Evolutionary conservation across 768 basidiomycete genomes (phyloP).

Genomic region (Podaxis sp.): DNA sequence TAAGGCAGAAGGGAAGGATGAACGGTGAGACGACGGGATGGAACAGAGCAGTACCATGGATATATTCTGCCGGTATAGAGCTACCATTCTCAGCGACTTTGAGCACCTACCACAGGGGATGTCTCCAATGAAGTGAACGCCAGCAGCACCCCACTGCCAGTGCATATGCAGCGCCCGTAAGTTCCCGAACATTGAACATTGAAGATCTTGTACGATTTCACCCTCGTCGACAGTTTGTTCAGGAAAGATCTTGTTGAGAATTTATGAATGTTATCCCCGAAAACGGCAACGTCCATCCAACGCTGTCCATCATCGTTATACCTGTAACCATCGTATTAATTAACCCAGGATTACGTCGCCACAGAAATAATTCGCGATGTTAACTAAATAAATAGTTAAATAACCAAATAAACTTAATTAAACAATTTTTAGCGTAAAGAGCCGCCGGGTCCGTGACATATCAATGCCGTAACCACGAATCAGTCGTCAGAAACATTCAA

Average conservation of each 20-base stretch:
- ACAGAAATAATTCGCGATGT: not conserved
- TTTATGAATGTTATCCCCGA: not conserved
- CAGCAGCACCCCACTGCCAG: not conserved
- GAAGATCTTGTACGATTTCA: conserved; percentile 1
- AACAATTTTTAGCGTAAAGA: not conserved
- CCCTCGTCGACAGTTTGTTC: not conserved
- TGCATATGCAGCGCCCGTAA: not conserved
- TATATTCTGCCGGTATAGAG: not conserved
- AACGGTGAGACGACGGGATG: not conserved
- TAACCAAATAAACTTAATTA: not conserved
- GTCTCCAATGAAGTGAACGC: not conserved
- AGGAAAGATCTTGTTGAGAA: not conserved
- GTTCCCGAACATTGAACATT: conserved; percentile 2
- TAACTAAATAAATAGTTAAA: not conserved
- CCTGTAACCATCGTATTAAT: not conserved
- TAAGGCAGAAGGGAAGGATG: conserved; percentile 3
- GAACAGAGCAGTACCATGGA: not conserved
- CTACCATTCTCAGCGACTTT: not conserved
- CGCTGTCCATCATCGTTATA: not conserved
- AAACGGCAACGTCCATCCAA: not conserved
- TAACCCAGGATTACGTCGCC: not conserved
- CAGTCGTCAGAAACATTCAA: conserved; percentile 8
- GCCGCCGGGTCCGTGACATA: conserved; percentile 1
- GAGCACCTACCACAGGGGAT: not conserved
- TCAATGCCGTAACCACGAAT: not conserved